These are phyloP conservation scores for Hydnum rufescens DNA, from an alignment of 768 basidiomycete species.

Conservation along the genomic window DNA sequence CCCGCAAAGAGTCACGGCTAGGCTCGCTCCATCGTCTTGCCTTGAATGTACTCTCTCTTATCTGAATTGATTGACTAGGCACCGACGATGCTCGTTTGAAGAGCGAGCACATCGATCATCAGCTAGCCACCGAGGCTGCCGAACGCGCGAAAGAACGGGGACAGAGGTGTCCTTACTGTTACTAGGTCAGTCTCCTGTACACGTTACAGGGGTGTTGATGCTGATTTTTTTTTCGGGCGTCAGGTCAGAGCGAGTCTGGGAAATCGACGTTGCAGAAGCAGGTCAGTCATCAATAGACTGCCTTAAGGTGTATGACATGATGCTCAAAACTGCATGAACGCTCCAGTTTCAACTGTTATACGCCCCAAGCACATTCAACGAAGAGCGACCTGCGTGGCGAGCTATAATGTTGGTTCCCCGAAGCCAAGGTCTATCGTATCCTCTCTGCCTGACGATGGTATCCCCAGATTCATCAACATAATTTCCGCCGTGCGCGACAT, in stretches of 20 bases:
- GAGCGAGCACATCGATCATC: background rate
- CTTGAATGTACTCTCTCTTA: too few relatives aligned
- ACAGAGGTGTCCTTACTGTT: background rate
- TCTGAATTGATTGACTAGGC: too few relatives aligned
- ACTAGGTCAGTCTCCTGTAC: background rate
- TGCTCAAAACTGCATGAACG: background rate
- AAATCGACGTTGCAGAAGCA: conserved; percentile 11
- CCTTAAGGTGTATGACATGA: too few relatives aligned
- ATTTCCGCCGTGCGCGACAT: conserved; percentile 9
- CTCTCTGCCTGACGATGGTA: background rate
- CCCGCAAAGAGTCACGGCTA: too few relatives aligned
- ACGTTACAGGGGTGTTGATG: background rate
- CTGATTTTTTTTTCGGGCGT: conserved; percentile 5
- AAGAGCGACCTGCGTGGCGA: conserved; percentile 9
- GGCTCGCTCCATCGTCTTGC: too few relatives aligned
- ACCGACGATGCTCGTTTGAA: background rate
- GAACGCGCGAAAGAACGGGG: background rate
- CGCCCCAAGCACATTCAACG: conserved; percentile 7
- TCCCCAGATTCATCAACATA: conserved; percentile 2
- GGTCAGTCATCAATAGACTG: too few relatives aligned
- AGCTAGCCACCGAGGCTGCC: background rate
- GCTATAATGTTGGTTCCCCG: conserved; percentile 7
- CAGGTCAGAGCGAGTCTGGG: conserved; percentile 9
- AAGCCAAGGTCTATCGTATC: too few relatives aligned
- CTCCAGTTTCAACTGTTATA: conserved; percentile 11